phyloP scores from a whole-genome alignment of 2,329 filamentous ascomycete genomes.

The Fusarium sp. region DNA sequence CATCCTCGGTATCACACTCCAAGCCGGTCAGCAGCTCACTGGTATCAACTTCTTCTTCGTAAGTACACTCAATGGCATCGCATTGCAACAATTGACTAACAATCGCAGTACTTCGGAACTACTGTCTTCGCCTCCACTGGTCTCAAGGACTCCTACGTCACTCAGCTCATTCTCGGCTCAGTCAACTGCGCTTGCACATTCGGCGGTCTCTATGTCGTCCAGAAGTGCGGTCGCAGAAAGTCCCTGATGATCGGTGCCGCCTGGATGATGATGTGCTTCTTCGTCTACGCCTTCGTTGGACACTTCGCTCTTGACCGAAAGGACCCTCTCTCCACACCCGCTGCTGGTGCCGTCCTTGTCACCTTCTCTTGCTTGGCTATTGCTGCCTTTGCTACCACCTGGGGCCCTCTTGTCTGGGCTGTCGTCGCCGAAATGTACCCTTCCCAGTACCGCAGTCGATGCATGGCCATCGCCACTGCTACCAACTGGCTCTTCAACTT shows the following conservation, averaged over 20 bases:
- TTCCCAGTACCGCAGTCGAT: slow-evolving; percentile 64
- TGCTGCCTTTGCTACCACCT: slow-evolving; percentile 74
- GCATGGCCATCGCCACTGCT: slow-evolving; percentile 68
- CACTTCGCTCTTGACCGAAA: slow-evolving; percentile 58
- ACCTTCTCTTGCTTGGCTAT: slow-evolving; percentile 78
- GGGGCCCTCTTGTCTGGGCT: slow-evolving; percentile 77
- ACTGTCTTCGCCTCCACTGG: slow-evolving; percentile 76
- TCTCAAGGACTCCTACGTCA: slow-evolving; percentile 73
- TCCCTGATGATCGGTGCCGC: slow-evolving; percentile 72
- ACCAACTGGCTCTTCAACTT: slow-evolving; percentile 77
- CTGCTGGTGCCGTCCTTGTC: slow-evolving; percentile 71
- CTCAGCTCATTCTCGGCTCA: slow-evolving; percentile 74
- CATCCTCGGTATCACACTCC: slow-evolving; percentile 70
- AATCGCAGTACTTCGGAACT: slow-evolving; percentile 65
- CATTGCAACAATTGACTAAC: background rate
- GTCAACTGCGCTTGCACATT: slow-evolving; percentile 78
- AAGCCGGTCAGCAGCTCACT: slow-evolving; percentile 76
- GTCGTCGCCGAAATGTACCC: slow-evolving; percentile 75
- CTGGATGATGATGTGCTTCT: slow-evolving; percentile 69
- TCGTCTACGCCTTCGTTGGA: slow-evolving; percentile 64
- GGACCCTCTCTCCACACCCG: slow-evolving; percentile 59
- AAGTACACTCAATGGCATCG: background rate
- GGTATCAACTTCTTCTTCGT: slow-evolving; percentile 71
- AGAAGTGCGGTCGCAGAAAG: slow-evolving; percentile 73
- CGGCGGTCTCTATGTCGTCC: slow-evolving; percentile 73